Evolutionary conservation across 2,329 filamentous ascomycete genomes (phyloP), one percentile per base, ranked within the genome.

Genomic region (Calonectria ilicicola): DNA sequence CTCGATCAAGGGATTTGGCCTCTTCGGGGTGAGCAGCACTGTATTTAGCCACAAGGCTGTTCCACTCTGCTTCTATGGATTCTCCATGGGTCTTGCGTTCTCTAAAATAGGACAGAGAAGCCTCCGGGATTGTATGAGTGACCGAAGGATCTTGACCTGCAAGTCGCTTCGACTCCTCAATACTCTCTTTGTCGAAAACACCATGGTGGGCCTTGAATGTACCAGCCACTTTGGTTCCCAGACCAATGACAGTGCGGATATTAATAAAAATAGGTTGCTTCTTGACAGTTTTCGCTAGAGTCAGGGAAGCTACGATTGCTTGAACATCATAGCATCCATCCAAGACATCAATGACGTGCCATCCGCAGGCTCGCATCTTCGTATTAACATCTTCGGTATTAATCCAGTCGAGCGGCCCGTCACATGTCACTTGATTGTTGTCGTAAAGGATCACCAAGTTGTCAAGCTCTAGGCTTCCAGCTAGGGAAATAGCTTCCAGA

Each of bases 371-470:
- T 7, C 82, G 78, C 88, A 91, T 90, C 80, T 90, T 91, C 3
- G 82, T 81, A 70, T 90, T 89, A 60, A 89, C 81, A 70, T 91
- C 88, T 75, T 91, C 89, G 1, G 84, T 88, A 72, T 88, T 89
- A 2, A 85, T 81, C 85, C 49, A 89, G 65, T 89, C 87, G 0
- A 90, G 85, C 0, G 85, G 85, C 1, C 89, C 89, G 67, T 91
- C 89, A 69, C 89, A 91, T 6, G 88, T 90, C 40, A 91, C 84
- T 71, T 89, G 86, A 77, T 91, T 91, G 77, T 91, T 91, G 76
- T 91, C 89, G 72, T 90, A 91, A 23, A 90, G 86, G 17, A 91
- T 77, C 0, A 85, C 86, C 19, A 91, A 79, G 77, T 91, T 90
- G 76, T 89, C 86, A 3, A 91, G 81, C 62, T 83, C 83, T 73